These are phyloP conservation scores for Trichoderma sp. DNA, from an alignment of 2,329 filamentous ascomycete species.

Conservation along the genomic window DNA sequence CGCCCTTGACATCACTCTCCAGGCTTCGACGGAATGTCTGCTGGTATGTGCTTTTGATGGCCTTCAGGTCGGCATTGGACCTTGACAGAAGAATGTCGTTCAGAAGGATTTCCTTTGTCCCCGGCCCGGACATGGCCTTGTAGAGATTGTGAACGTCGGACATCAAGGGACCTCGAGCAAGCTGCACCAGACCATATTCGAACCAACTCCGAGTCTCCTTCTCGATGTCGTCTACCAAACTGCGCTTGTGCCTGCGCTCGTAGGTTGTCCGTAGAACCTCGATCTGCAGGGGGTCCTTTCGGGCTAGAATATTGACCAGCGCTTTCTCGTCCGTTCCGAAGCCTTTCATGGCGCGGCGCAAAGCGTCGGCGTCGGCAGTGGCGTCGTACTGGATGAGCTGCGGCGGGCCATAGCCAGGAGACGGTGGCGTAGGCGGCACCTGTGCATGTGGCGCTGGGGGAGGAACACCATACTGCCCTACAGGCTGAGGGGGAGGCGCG, in stretches of 20 bases:
- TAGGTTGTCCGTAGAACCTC: constrained; percentile 69
- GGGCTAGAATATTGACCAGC: constrained; percentile 70
- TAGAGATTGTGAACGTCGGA: constrained; percentile 73
- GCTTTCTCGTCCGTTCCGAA: constrained; percentile 85
- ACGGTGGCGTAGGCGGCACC: constrained; percentile 62
- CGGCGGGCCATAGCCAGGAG: constrained; percentile 72
- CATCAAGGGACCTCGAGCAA: constrained; percentile 76
- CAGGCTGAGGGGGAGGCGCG: constrained; percentile 37
- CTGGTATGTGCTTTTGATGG: constrained; percentile 80
- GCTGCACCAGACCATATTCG: constrained; percentile 70
- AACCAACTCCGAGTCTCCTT: constrained; percentile 77
- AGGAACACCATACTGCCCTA: constrained; percentile 46
- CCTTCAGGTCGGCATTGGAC: constrained; percentile 82
- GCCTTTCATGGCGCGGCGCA: constrained; percentile 87
- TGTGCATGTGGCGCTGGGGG: constrained; percentile 42
- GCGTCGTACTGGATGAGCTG: constrained; percentile 72
- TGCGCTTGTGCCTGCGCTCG: constrained; percentile 63
- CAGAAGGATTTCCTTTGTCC: constrained; percentile 83
- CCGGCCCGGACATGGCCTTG: constrained; percentile 73
- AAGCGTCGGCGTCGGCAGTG: constrained; percentile 65
- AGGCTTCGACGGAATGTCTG: constrained; percentile 67
- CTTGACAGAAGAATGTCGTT: constrained; percentile 84
- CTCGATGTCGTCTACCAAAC: constrained; percentile 74
- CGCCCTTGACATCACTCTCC: constrained; percentile 71
- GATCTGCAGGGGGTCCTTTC: constrained; percentile 77